These are phyloP conservation scores for Leptomonas pyrrhocoris DNA, from an alignment of 208 protist species.

Conservation along the genomic window DNA sequence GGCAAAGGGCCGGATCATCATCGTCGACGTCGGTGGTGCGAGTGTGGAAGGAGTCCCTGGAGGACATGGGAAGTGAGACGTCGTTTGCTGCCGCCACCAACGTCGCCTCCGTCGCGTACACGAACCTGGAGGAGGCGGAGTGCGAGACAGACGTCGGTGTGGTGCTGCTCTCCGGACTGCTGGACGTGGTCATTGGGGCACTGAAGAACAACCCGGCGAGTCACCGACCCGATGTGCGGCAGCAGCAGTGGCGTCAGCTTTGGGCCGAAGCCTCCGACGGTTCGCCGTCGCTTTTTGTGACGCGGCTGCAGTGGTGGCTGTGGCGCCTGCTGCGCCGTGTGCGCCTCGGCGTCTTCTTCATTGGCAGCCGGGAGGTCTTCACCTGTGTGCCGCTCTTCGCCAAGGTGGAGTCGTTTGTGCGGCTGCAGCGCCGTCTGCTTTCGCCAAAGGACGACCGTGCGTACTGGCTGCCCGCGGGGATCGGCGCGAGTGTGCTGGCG, in stretches of 20 bases:
- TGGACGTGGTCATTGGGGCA: slow-evolving; percentile 29
- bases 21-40: slow-evolving; percentile 22
- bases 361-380: slow-evolving; percentile 76
- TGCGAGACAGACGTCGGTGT: slow-evolving; percentile 71
- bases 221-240: slow-evolving; percentile 32
- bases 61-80: slow-evolving; percentile 35
- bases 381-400: slow-evolving; percentile 58
- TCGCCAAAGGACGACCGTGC: slow-evolving; percentile 28
- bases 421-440: slow-evolving; percentile 43
- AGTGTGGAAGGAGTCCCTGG: slow-evolving; percentile 37
- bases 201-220: slow-evolving; percentile 24
- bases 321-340: slow-evolving; percentile 67
- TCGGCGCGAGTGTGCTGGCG: slow-evolving; percentile 55
- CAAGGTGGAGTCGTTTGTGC: slow-evolving; percentile 60
- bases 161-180: slow-evolving; percentile 63
- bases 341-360: slow-evolving; percentile 57
- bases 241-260: slow-evolving; percentile 35
- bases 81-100: slow-evolving; percentile 15
- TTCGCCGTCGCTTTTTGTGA: slow-evolving; percentile 43
- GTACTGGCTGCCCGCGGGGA: slow-evolving; percentile 76
- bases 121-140: slow-evolving; percentile 37
- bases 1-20: neutral
- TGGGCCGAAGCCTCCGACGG: slow-evolving; percentile 39
- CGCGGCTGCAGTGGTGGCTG: slow-evolving; percentile 76
- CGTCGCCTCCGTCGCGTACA: slow-evolving; percentile 23